Evolutionary conservation across 495 filamentous ascomycete genomes (phyloP).

Genomic region (Saxophila tyrrhenica): DNA sequence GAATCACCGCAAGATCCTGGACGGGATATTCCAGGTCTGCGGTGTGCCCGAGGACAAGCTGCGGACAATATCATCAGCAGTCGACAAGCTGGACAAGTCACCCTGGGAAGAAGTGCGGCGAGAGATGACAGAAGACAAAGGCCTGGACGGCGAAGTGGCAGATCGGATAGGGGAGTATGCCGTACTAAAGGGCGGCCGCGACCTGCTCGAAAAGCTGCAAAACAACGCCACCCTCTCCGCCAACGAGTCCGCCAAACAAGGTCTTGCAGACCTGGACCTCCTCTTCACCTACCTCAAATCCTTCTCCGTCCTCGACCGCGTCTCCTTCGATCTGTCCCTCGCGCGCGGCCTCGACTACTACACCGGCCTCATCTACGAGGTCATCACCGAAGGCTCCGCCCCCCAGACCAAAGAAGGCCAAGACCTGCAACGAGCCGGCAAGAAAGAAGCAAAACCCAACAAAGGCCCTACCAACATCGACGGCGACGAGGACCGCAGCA

Average conservation of each 20-base stretch:
- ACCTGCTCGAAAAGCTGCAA: slow-evolving; percentile 56
- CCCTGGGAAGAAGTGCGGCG: slow-evolving; percentile 82
- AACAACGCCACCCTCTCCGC: slow-evolving; percentile 49
- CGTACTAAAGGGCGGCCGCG: slow-evolving; percentile 51
- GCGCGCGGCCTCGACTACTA: slow-evolving; percentile 89
- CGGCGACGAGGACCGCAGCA: slow-evolving; percentile 65
- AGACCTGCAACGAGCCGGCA: slow-evolving; percentile 37
- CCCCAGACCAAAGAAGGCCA: slow-evolving; percentile 41
- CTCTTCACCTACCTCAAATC: slow-evolving; percentile 74
- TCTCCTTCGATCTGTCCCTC: slow-evolving; percentile 73
- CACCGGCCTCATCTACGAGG: slow-evolving; percentile 87
- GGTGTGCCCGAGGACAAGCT: slow-evolving; percentile 82
- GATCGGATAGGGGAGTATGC: slow-evolving; percentile 81
- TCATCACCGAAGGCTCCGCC: slow-evolving; percentile 74
- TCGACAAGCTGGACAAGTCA: slow-evolving; percentile 89
- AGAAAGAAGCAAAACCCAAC: slow-evolving; percentile 44
- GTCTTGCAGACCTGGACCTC: slow-evolving; percentile 69
- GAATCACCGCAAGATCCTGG: slow-evolving; percentile 90
- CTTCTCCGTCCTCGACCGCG: slow-evolving; percentile 54
- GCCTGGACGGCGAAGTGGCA: slow-evolving; percentile 58
- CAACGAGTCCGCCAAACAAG: slow-evolving; percentile 63
- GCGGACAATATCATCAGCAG: slow-evolving; percentile 74
- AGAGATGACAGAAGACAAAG: slow-evolving; percentile 91
- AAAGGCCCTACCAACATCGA: slow-evolving; percentile 13
- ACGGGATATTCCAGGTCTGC: slow-evolving; percentile 82